Conservation (phyloP, 345 rosid genomes). For the Eucalyptus globulus region DNA sequence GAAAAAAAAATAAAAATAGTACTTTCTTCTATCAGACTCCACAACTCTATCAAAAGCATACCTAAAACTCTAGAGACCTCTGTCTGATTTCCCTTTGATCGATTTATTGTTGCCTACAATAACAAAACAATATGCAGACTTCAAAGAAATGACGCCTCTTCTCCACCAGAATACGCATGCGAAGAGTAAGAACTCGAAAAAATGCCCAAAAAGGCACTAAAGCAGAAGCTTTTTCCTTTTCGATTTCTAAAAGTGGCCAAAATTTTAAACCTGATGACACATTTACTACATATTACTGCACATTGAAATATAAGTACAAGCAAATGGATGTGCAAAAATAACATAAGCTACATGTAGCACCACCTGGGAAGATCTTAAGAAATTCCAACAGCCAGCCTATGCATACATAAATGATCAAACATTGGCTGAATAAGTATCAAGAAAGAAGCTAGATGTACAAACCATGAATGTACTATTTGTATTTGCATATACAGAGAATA, state of each 20-base stretch:
- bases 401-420: background rate
- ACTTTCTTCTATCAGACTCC: too few relatives aligned
- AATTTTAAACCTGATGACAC: background rate
- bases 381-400: background rate
- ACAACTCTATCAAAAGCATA: background rate
- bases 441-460: background rate
- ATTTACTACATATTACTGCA: background rate
- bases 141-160: background rate
- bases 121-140: background rate
- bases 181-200: background rate
- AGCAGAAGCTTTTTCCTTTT: background rate
- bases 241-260: background rate
- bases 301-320: background rate
- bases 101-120: conserved; percentile 64
- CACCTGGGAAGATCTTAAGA: background rate
- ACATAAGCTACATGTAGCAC: background rate
- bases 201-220: background rate
- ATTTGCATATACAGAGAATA: background rate
- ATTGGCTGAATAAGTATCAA: background rate
- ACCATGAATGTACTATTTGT: background rate
- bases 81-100: conserved; percentile 78
- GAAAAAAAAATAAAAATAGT: too few relatives aligned
- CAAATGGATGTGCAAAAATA: background rate
- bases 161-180: background rate
- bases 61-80: conserved; percentile 71